Conservation (phyloP, 345 rosid species). For the Salix koriyanagi region DNA sequence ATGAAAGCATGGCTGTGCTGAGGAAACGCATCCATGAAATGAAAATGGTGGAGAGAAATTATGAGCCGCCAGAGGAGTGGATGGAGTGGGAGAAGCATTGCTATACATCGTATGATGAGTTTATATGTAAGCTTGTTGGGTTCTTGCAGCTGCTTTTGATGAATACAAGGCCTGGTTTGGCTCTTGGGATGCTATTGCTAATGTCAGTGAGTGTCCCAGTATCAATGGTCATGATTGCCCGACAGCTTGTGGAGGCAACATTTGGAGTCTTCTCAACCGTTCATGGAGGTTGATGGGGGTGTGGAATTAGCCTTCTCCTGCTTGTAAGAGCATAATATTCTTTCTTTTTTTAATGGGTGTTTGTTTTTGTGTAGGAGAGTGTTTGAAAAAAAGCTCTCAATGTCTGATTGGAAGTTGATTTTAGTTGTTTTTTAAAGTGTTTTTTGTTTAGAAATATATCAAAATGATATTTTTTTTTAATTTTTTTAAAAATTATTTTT, state of each 20-base stretch:
- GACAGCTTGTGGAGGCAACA: background rate
- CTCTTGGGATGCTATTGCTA: constrained; percentile 8
- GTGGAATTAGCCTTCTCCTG: too few relatives aligned
- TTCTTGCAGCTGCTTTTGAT: constrained; percentile 10
- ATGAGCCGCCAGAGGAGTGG: constrained; percentile 20
- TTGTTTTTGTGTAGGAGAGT: too few relatives aligned
- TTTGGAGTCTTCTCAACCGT: background rate
- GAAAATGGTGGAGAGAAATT: constrained; percentile 19
- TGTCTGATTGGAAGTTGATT: too few relatives aligned
- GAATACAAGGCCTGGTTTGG: constrained; percentile 18
- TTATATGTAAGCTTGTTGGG: constrained; percentile 16
- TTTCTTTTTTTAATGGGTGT: too few relatives aligned
- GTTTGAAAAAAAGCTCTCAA: too few relatives aligned
- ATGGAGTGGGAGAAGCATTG: constrained; percentile 23
- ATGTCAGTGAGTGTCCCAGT: constrained; percentile 1
- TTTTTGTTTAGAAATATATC: too few relatives aligned
- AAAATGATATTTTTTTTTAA: too few relatives aligned
- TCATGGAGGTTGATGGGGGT: constrained; percentile 9
- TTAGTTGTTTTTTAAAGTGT: too few relatives aligned
- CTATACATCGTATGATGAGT: constrained; percentile 3
- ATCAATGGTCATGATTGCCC: constrained; percentile 4
- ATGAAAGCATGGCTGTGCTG: constrained; percentile 16
- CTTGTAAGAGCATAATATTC: background rate
- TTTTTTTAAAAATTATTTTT: too few relatives aligned
- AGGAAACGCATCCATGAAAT: constrained; percentile 21